Evolutionary conservation across 768 basidiomycete species (phyloP).

Genomic region (Psilocybe subaeruginosa): DNA sequence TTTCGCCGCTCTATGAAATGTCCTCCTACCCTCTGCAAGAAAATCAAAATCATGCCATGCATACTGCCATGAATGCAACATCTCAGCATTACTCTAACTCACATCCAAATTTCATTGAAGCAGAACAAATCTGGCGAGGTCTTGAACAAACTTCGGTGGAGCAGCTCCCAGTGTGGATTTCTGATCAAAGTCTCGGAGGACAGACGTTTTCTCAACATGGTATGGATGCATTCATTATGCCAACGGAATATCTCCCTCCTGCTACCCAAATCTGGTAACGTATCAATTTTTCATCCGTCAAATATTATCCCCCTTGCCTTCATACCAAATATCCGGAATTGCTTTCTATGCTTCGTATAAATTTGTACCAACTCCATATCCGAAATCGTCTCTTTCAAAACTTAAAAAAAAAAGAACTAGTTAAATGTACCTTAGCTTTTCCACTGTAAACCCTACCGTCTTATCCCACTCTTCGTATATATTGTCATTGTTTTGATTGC

Average conservation of each 20-base stretch:
- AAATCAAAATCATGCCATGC: slow-evolving; percentile 30
- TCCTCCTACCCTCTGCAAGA: slow-evolving; percentile 30
- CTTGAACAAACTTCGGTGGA: slow-evolving; percentile 74
- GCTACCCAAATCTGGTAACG: slow-evolving; percentile 76
- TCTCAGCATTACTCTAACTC: slow-evolving; percentile 31
- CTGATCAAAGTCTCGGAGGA: slow-evolving; percentile 81
- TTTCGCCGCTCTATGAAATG: slow-evolving; percentile 61
- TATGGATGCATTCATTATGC: slow-evolving; percentile 85
- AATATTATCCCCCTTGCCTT: not conserved
- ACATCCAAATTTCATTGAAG: slow-evolving; percentile 38
- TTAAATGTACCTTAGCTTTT: not conserved
- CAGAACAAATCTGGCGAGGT: slow-evolving; percentile 77
- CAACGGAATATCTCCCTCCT: slow-evolving; percentile 71
- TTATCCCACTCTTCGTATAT: not conserved
- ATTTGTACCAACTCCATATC: slow-evolving; percentile 1
- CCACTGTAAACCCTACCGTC: not conserved
- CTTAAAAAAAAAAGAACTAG: not conserved
- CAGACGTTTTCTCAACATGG: slow-evolving; percentile 77
- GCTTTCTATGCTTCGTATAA: not conserved
- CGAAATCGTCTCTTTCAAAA: not conserved
- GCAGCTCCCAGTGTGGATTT: slow-evolving; percentile 85
- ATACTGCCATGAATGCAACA: slow-evolving; percentile 22
- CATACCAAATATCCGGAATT: not conserved
- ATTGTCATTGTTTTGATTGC: not conserved
- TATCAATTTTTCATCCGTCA: not conserved